Conservation (phyloP, 441 rosid genomes). For the Aquilaria agallochum region DNA sequence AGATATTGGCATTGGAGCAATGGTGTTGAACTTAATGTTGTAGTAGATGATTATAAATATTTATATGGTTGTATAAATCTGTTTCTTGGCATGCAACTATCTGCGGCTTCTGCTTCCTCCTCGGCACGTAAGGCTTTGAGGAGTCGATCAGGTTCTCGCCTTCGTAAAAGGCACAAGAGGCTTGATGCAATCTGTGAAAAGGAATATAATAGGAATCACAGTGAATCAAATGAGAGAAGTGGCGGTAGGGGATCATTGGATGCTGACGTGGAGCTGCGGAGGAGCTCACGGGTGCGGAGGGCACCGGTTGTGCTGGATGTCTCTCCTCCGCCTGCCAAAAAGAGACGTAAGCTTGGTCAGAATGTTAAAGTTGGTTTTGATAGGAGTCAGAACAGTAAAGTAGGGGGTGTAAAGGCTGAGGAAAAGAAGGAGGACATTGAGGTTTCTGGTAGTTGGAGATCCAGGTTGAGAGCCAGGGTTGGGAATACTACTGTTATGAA, state of each 20-base stretch:
- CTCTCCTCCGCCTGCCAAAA: constrained; percentile 77
- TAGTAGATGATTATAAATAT: constrained; percentile 10
- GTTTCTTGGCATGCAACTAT: constrained; percentile 59
- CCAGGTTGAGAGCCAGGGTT: constrained; percentile 64
- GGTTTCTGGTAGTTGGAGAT: constrained; percentile 53
- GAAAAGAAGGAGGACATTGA: constrained; percentile 28
- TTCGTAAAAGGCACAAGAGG: constrained; percentile 82
- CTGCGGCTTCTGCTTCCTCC: constrained; percentile 40
- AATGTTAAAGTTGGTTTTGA: constrained; percentile 21
- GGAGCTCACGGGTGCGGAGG: constrained; percentile 76
- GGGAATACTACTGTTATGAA: constrained; percentile 26
- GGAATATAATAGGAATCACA: constrained; percentile 66
- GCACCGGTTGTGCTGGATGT: constrained; percentile 73
- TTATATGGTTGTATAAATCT: constrained; percentile 12
- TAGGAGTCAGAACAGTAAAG: constrained; percentile 15
- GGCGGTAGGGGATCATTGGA: constrained; percentile 20
- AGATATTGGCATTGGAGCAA: background rate
- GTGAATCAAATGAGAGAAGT: constrained; percentile 29
- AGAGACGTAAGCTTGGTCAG: constrained; percentile 38
- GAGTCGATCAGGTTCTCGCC: constrained; percentile 45
- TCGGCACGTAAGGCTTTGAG: constrained; percentile 28
- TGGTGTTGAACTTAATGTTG: background rate
- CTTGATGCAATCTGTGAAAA: constrained; percentile 88
- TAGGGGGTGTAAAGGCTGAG: constrained; percentile 25
- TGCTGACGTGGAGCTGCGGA: constrained; percentile 52